Evolutionary conservation across 805 yeast species (phyloP).

Genomic region (Kazachstania viticola): DNA sequence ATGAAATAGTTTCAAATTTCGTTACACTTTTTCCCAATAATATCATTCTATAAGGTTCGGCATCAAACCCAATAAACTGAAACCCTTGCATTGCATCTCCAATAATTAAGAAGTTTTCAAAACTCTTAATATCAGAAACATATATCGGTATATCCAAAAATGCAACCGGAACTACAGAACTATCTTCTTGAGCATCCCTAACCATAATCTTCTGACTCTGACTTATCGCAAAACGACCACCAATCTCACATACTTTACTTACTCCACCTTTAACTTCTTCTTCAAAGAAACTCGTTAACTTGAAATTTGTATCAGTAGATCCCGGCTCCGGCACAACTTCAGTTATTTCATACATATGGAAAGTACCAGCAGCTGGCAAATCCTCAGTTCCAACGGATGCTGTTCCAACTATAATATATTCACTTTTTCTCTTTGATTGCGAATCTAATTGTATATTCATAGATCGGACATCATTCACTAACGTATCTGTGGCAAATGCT

Average conservation of each 20-base stretch:
- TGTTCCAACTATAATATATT: slow-evolving; percentile 68
- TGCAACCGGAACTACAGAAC: slow-evolving; percentile 84
- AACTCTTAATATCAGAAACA: slow-evolving; percentile 66
- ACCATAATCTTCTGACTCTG: slow-evolving; percentile 78
- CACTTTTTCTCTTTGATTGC: slow-evolving; percentile 37
- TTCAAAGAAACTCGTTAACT: slow-evolving; percentile 56
- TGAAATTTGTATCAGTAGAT: slow-evolving; percentile 70
- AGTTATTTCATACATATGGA: slow-evolving; percentile 60
- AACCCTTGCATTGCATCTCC: slow-evolving; percentile 69
- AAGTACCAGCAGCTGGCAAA: slow-evolving; percentile 64
- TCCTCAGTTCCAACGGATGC: slow-evolving; percentile 72
- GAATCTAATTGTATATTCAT: slow-evolving; percentile 30
- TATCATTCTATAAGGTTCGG: slow-evolving; percentile 86
- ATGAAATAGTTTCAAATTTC: slow-evolving; percentile 41
- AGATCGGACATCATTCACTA: slow-evolving; percentile 30
- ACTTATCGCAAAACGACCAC: slow-evolving; percentile 72
- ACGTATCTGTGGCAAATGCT: slow-evolving; percentile 56
- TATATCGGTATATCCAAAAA: slow-evolving; percentile 78
- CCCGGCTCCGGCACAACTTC: slow-evolving; percentile 86
- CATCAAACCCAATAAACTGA: slow-evolving; percentile 81
- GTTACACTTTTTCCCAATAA: slow-evolving; percentile 64
- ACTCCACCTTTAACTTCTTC: slow-evolving; percentile 81
- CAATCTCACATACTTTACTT: slow-evolving; percentile 60
- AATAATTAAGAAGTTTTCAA: slow-evolving; percentile 68
- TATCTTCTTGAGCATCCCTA: slow-evolving; percentile 76